Evolutionary conservation across 768 basidiomycete species (phyloP).

Genomic region (Termitomyces bulborhizus): DNA sequence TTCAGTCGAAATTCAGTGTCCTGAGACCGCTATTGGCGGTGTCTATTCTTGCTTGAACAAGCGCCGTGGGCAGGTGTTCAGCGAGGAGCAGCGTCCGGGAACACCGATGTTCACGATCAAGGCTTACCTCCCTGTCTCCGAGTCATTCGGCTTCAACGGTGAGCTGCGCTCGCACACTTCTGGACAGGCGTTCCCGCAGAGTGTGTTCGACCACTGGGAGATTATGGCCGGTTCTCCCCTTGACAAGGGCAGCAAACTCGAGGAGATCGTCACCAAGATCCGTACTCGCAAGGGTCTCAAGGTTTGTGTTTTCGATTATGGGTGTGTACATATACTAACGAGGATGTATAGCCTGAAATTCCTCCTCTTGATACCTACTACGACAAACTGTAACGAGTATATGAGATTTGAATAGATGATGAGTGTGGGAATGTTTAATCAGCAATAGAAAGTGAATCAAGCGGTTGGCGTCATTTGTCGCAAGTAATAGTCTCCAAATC

Average conservation of each 20-base stretch:
- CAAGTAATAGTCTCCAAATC: conserved; percentile 15
- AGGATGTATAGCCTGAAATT: conserved; percentile 63
- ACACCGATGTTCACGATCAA: conserved; percentile 99
- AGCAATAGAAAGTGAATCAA: conserved; percentile 5
- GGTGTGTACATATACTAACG: conserved; percentile 6
- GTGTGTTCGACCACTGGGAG: conserved; percentile 92
- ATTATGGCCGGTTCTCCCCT: conserved; percentile 74
- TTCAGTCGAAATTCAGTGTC: conserved; percentile 95
- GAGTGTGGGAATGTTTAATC: conserved; percentile 14
- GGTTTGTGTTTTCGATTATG: conserved; percentile 30
- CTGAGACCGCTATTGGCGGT: conserved; percentile 95
- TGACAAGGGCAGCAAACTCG: conserved; percentile 90
- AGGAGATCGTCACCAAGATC: conserved; percentile 76
- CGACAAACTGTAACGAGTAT: conserved; percentile 70
- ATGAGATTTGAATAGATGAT: not conserved
- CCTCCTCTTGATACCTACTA: conserved; percentile 87
- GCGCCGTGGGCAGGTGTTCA: conserved; percentile 97
- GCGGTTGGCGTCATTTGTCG: not conserved
- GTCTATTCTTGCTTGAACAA: conserved; percentile 93
- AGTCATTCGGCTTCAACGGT: conserved; percentile 97
- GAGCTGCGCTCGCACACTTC: conserved; percentile 88
- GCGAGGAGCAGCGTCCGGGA: conserved; percentile 93
- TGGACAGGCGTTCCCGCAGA: conserved; percentile 98
- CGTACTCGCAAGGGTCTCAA: conserved; percentile 95
- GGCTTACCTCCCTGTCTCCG: conserved; percentile 88